Conservation (phyloP, 495 filamentous ascomycete species). For the Neurospora sublineolata region DNA sequence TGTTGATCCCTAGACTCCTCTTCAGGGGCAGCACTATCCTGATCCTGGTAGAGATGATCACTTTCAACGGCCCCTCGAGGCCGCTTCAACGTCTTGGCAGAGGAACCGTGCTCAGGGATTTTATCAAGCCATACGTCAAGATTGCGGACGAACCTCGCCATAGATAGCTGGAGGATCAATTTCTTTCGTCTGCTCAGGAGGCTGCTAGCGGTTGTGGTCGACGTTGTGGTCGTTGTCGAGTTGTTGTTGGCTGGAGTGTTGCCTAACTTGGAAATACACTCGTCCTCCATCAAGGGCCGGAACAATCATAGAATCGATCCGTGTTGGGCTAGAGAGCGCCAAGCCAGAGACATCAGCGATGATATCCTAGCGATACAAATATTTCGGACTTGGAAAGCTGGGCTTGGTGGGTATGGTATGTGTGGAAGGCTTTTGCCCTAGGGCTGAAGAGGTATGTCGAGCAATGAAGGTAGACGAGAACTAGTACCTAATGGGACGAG, state of each 20-base stretch:
- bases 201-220: conserved; percentile 5
- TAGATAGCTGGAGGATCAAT: conserved; percentile 20
- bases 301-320: conserved; percentile 11
- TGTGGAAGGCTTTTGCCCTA: neutral
- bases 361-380: conserved; percentile 2
- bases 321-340: conserved; percentile 11
- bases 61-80: conserved; percentile 3
- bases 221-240: neutral
- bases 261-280: conserved; percentile 11
- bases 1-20: neutral
- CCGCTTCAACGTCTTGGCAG: conserved; percentile 4
- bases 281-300: conserved; percentile 17
- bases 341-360: conserved; percentile 20
- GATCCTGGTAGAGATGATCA: conserved; percentile 1
- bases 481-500: neutral
- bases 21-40: neutral
- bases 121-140: conserved; percentile 20
- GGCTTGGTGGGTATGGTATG: neutral
- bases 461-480: neutral
- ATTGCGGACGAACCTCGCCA: conserved; percentile 14
- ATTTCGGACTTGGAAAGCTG: conserved; percentile 1
- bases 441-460: neutral
- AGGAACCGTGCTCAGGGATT: neutral
- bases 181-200: conserved; percentile 18
- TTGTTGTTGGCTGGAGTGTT: conserved; percentile 10